Conservation (phyloP, 768 basidiomycete genomes). For the Mrakia hoshinonis region DNA sequence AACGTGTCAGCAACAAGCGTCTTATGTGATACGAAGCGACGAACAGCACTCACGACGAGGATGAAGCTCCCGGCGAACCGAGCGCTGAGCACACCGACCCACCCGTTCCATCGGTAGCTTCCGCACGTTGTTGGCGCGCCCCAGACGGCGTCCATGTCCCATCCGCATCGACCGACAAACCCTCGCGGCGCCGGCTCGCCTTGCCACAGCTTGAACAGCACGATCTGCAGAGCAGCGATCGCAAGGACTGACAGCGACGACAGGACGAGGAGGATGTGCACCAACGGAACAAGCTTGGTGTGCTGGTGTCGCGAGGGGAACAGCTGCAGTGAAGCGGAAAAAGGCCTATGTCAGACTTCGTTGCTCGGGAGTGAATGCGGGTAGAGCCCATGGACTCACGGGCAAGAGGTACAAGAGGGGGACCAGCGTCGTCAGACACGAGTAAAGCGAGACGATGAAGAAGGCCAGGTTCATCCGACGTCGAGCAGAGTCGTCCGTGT, state of each 20-base stretch:
- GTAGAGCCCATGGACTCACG: not conserved
- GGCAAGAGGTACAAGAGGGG: not conserved
- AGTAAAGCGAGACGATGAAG: constrained; percentile 10
- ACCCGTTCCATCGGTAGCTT: not conserved
- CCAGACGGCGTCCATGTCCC: constrained; percentile 15
- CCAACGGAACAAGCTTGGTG: not conserved
- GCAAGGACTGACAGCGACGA: constrained; percentile 8
- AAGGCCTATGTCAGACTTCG: not conserved
- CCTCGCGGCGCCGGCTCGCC: not conserved
- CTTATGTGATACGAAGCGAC: not conserved
- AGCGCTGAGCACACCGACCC: constrained; percentile 14
- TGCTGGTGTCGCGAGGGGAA: not conserved
- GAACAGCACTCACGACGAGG: constrained; percentile 2
- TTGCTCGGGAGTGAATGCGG: not conserved
- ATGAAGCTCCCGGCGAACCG: not conserved
- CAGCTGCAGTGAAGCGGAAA: not conserved
- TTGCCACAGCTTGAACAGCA: constrained; percentile 10
- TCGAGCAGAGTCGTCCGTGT: not conserved
- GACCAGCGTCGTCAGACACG: not conserved
- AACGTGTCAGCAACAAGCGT: not conserved
- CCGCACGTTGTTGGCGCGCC: not conserved
- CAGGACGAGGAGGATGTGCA: not conserved
- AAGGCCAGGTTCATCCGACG: constrained; percentile 6
- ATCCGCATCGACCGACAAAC: constrained; percentile 5
- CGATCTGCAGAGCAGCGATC: not conserved